Base-by-base conservation (phyloP, 2,329 filamentous ascomycete species). In the Lachnellula hyalina region DNA sequence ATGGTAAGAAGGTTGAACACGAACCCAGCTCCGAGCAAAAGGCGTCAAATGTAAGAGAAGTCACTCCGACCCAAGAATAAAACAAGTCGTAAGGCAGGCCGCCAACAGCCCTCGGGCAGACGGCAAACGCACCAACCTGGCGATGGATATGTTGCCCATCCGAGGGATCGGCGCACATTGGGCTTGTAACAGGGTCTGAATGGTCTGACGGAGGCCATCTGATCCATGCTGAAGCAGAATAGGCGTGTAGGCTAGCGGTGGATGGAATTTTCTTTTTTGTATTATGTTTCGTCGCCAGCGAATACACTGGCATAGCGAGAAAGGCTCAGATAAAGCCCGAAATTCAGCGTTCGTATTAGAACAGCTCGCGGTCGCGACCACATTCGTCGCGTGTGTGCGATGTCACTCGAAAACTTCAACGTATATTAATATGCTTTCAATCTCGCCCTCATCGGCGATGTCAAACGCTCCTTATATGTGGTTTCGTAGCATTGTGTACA, bases 11-110 rank as follows among this genome's bases (percentile, higher is more conserved):
- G 36, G 36, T 40, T n/a, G 36, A 40, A 40, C 36, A 40, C 14
- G 36, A 40, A 40, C 36, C 36, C 36, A 40, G 36, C 36, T 40
- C 36, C 36, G 36, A 40, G 36, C 38, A 51, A 42, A 51, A 44
- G n/a, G 35, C 34, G 38, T 51, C 49, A 42, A 51, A 45, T 4
- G 49, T 21, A 51, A 44, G 49, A 51, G 38, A 44, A 44, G 38
- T 19, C 36, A 44, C 49, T 52, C 25, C 21, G 49, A 52, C 40
- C 40, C 36, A 52, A 28, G 41, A 52, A 52, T 52, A 52, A 52
- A 47, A 47, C 21, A 52, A 47, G 49, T 52, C 44, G 40, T 47
- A n/a, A 47, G 49, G 40, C 34, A 52, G 40, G 49, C 49, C 17
- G 40, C 49, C 49, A 52, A 52, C 49, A 52, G 49, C 49, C 49